phyloP scores from a whole-genome alignment of 2,329 filamentous ascomycete genomes.

The Paecilomyces niveus region DNA sequence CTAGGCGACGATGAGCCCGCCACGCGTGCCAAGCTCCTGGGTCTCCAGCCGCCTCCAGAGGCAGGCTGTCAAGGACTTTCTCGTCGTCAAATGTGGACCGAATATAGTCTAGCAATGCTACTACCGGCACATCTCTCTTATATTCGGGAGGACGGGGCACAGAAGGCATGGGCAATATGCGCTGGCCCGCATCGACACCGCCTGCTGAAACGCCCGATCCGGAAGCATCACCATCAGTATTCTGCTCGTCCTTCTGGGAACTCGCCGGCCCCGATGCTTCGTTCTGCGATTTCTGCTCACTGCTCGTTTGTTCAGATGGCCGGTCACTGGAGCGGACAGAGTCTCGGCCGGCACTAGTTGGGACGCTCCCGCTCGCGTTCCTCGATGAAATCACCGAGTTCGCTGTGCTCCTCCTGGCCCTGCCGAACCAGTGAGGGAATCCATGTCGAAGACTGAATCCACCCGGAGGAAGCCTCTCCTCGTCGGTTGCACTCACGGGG shows the following conservation, averaged over 20 bases:
- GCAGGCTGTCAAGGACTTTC: conserved; percentile 67
- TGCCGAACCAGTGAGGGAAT: conserved; percentile 84
- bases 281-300: conserved; percentile 2
- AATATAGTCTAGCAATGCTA: conserved; percentile 72
- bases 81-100: conserved; percentile 74
- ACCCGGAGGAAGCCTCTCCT: conserved; percentile 76
- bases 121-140: conserved; percentile 47
- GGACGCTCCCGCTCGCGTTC: conserved; percentile 37
- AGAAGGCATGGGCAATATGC: conserved; percentile 9
- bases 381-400: conserved; percentile 31
- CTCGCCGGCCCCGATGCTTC: conserved; percentile 4
- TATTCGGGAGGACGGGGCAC: conserved; percentile 11
- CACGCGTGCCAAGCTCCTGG: conserved; percentile 92
- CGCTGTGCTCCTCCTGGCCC: conserved; percentile 40
- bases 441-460: conserved; percentile 86
- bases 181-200: neutral
- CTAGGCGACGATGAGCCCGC: conserved; percentile 58
- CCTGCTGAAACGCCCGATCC: neutral
- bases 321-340: neutral
- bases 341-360: conserved; percentile 2
- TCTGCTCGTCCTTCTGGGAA: neutral
- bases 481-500: conserved; percentile 75
- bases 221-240: neutral
- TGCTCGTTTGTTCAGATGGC: neutral
- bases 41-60: conserved; percentile 77